These are phyloP conservation scores for Pythium rhizo-oryzae DNA, from an alignment of 352 stramenopile species.

Conservation along the genomic window DNA sequence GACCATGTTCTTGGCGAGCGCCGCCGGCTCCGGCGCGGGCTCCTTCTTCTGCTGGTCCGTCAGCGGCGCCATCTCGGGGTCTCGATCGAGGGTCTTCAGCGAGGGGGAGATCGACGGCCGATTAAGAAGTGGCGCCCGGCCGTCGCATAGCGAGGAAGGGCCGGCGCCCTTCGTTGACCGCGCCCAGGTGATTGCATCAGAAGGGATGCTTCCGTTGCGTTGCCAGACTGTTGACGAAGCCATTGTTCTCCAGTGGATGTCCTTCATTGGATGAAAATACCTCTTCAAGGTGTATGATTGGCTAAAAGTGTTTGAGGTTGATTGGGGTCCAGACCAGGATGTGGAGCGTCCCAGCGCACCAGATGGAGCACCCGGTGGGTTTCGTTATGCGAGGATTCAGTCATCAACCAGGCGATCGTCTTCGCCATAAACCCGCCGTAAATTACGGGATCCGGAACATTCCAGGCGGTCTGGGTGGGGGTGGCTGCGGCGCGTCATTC, in stretches of 20 bases:
- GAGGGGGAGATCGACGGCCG: not conserved
- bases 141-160: not conserved
- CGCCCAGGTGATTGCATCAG: constrained; percentile 5
- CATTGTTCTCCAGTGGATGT: not conserved
- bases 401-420: constrained; percentile 1
- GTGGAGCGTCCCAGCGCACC: constrained; percentile 5
- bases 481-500: not conserved
- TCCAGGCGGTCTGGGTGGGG: constrained; percentile 15
- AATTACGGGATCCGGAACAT: constrained; percentile 23
- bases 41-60: not conserved
- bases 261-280: constrained; percentile 13
- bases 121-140: constrained; percentile 1
- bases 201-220: not conserved
- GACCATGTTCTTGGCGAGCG: constrained; percentile 6
- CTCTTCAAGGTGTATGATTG: too few species aligned
- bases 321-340: not conserved
- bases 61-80: not conserved
- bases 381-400: not conserved
- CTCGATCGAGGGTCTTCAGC: not conserved
- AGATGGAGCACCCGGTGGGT: constrained; percentile 1
- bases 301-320: not conserved
- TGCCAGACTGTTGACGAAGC: constrained; percentile 19
- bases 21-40: constrained; percentile 3
- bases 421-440: constrained; percentile 13
- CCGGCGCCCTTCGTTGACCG: too few species aligned